phyloP scores from a whole-genome alignment of 495 filamentous ascomycete species.

The Aspergillus nanangensis region DNA sequence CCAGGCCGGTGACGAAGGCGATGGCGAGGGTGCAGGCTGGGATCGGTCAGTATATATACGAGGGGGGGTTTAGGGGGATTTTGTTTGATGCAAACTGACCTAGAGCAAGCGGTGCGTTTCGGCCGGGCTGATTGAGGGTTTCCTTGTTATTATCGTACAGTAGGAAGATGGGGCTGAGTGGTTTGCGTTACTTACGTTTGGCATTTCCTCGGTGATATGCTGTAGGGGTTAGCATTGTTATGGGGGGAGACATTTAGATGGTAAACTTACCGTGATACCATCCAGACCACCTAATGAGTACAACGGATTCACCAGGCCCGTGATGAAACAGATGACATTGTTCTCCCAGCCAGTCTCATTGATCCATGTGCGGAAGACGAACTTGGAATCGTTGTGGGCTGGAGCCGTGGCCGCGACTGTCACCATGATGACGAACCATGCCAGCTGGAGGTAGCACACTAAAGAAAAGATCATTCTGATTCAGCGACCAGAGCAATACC shows the following conservation, averaged over 20 bases:
- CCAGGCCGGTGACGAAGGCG: constrained; percentile 39
- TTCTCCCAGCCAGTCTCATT: constrained; percentile 64
- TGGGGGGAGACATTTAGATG: constrained; percentile 11
- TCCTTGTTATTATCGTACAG: too few species aligned
- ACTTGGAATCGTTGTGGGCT: constrained; percentile 51
- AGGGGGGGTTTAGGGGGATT: constrained; percentile 2
- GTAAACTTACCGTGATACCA: constrained; percentile 32
- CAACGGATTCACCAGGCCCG: constrained; percentile 72
- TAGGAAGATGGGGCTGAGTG: too few species aligned
- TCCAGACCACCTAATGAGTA: constrained; percentile 74
- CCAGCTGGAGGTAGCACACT: constrained; percentile 59
- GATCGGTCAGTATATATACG: background rate
- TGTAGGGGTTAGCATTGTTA: constrained; percentile 19
- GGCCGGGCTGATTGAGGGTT: constrained; percentile 19
- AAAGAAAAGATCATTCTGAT: background rate
- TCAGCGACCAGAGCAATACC: background rate
- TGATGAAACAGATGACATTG: constrained; percentile 68
- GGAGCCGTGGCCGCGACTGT: constrained; percentile 55
- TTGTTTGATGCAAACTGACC: constrained; percentile 13
- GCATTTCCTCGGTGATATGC: constrained; percentile 77
- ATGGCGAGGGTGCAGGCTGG: constrained; percentile 37
- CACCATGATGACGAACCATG: constrained; percentile 64
- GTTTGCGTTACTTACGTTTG: constrained; percentile 52
- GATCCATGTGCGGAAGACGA: constrained; percentile 61
- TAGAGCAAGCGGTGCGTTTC: constrained; percentile 28